phyloP scores from a whole-genome alignment of 2,329 filamentous ascomycete genomes.

The Ophiostoma populinum region DNA sequence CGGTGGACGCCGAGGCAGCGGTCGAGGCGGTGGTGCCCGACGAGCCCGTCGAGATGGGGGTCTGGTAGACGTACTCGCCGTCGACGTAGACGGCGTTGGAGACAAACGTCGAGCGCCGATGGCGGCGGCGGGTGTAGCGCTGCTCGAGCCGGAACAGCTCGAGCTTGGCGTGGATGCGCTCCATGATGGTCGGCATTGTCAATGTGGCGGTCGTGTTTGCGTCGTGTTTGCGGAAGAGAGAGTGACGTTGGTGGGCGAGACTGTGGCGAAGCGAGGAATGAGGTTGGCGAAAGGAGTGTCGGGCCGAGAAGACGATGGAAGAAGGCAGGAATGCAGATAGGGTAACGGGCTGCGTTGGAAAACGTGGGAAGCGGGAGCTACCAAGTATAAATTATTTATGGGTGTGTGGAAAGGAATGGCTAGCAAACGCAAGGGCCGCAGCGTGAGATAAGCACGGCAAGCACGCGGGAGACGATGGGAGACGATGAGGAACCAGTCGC shows the following conservation, averaged over 20 bases:
- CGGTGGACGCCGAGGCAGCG: conserved; percentile 17
- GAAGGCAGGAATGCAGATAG: too few species aligned
- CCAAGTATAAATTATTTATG: too few species aligned
- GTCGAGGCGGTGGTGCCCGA: conserved; percentile 25
- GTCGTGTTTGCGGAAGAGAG: not conserved
- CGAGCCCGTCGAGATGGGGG: conserved; percentile 39
- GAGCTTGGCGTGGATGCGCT: conserved; percentile 49
- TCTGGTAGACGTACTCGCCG: conserved; percentile 81
- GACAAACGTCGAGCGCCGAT: conserved; percentile 73
- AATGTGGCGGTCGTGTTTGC: not conserved
- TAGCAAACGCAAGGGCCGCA: too few species aligned
- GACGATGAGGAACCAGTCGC: too few species aligned
- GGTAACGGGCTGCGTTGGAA: too few species aligned
- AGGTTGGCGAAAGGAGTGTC: too few species aligned
- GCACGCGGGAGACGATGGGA: too few species aligned
- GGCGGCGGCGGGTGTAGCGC: conserved; percentile 77
- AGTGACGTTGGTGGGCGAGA: not conserved
- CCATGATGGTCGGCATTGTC: conserved; percentile 24
- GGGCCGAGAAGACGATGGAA: too few species aligned
- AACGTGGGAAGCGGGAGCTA: too few species aligned
- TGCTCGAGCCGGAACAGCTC: conserved; percentile 93
- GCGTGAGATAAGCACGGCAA: too few species aligned
- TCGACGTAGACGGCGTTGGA: conserved; percentile 86
- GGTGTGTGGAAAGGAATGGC: too few species aligned
- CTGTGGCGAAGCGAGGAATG: not conserved